Evolutionary conservation across 495 filamentous ascomycete species (phyloP).

Genomic region (Astrocystis sublimbata): DNA sequence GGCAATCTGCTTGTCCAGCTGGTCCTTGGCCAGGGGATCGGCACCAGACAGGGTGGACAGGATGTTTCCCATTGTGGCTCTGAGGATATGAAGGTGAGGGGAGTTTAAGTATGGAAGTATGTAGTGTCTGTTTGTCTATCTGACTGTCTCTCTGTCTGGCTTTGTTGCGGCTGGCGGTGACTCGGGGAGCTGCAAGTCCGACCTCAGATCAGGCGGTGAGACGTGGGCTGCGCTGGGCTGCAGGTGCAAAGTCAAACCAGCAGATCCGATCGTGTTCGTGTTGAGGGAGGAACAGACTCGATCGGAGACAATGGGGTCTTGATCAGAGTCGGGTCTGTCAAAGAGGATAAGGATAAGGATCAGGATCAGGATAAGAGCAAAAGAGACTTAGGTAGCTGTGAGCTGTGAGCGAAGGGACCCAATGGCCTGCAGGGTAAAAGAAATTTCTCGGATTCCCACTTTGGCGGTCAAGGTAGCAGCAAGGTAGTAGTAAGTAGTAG

Average conservation of each 20-base stretch:
- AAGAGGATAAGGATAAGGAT: no score
- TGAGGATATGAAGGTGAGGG: neutral
- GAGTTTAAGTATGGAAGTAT: neutral
- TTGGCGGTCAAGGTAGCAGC: conserved; percentile 11
- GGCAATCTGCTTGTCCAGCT: conserved; percentile 12
- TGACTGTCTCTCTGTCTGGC: neutral
- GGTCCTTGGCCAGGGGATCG: conserved; percentile 21
- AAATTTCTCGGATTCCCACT: conserved; percentile 14
- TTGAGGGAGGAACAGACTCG: neutral
- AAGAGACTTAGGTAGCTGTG: neutral
- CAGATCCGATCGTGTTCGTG: no score
- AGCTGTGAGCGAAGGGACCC: neutral
- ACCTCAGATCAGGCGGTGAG: no score
- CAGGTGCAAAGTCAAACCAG: no score
- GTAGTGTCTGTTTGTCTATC: neutral
- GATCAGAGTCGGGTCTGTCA: no score
- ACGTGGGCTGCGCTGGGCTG: no score
- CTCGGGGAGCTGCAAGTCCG: no score
- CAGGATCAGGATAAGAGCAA: no score
- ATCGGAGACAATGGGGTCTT: neutral
- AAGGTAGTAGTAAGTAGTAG: no score
- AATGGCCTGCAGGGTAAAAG: neutral
- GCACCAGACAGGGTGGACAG: conserved; percentile 21
- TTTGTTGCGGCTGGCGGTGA: neutral
- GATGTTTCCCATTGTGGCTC: conserved; percentile 21